phyloP scores from a whole-genome alignment of 2,329 filamentous ascomycete genomes.

The Aspergillus hiratsukae region DNA sequence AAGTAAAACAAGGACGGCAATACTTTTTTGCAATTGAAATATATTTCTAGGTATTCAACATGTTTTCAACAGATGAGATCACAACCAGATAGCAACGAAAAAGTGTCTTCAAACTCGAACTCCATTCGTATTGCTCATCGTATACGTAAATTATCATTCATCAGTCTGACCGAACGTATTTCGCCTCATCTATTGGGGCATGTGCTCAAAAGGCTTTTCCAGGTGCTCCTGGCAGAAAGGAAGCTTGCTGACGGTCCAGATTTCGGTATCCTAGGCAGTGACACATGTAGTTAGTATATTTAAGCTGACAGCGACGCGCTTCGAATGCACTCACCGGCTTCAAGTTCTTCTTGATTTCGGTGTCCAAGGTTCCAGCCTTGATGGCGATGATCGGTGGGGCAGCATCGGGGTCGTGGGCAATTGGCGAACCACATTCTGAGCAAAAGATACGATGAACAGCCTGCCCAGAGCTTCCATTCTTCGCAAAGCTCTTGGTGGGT shows the following conservation, averaged over 20 bases:
- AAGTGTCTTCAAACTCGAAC: neutral
- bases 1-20: too few relatives aligned
- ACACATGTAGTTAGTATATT: neutral
- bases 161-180: neutral
- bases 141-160: neutral
- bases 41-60: neutral
- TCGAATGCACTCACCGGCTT: conserved; percentile 47
- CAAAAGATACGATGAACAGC: conserved; percentile 66
- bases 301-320: neutral
- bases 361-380: conserved; percentile 62
- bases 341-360: conserved; percentile 62
- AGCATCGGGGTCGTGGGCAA: conserved; percentile 66
- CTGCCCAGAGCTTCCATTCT: conserved; percentile 58
- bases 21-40: neutral
- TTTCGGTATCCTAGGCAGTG: conserved; percentile 52
- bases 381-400: conserved; percentile 66
- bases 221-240: conserved; percentile 65
- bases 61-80: neutral
- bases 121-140: conserved; percentile 5
- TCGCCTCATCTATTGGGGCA: conserved; percentile 50
- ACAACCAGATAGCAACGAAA: conserved; percentile 6
- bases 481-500: conserved; percentile 61
- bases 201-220: conserved; percentile 59
- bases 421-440: conserved; percentile 64
- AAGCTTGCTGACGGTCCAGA: conserved; percentile 65